Conservation (phyloP, 179 eudicot genomes). For the Drosera spatulata region DNA sequence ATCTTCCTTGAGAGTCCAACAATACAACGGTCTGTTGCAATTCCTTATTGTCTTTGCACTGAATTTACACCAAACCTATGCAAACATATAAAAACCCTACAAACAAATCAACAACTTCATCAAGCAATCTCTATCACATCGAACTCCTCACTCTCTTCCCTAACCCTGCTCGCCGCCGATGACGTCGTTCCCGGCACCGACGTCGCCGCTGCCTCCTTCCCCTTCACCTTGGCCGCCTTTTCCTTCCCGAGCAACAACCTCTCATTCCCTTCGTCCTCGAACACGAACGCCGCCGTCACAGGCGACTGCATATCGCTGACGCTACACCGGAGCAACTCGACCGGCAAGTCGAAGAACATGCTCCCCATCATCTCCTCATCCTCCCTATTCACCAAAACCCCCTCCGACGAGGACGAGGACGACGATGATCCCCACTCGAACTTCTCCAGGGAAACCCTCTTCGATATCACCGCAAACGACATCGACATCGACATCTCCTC, state of each 20-base stretch:
- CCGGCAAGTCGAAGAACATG: constrained; percentile 65
- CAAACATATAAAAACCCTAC: too few species aligned
- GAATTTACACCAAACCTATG: too few species aligned
- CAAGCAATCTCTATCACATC: too few species aligned
- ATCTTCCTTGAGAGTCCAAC: too few species aligned
- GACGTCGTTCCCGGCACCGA: too few species aligned
- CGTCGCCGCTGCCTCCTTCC: too few species aligned
- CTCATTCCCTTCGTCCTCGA: constrained; percentile 24
- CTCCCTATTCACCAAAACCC: constrained; percentile 12
- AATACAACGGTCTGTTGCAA: too few species aligned
- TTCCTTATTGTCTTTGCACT: too few species aligned
- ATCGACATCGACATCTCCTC: neutral
- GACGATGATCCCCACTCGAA: constrained; percentile 84
- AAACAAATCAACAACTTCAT: too few species aligned
- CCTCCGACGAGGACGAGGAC: constrained; percentile 17
- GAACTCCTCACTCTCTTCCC: too few species aligned
- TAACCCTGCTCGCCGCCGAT: too few species aligned
- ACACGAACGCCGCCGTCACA: constrained; percentile 60
- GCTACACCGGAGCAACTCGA: constrained; percentile 60
- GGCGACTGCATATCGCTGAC: constrained; percentile 66
- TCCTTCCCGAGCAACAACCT: constrained; percentile 3
- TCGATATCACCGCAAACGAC: constrained; percentile 26
- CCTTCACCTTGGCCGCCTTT: neutral
- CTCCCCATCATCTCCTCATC: constrained; percentile 26
- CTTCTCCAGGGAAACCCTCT: constrained; percentile 66